phyloP scores from a whole-genome alignment of 257 asterid species.

The Orobanche coerulescens region DNA sequence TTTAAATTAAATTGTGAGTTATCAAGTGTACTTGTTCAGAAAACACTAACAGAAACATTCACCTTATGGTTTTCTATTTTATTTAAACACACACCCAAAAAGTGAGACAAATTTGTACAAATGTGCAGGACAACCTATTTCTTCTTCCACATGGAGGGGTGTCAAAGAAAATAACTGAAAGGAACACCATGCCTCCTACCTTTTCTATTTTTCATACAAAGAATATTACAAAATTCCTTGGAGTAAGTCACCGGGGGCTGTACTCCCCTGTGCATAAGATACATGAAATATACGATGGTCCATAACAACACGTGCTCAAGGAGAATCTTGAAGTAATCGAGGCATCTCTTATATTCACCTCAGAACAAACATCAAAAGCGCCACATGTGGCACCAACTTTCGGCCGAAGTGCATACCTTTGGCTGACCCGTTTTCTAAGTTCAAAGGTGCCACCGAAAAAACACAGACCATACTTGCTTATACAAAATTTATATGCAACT shows the following conservation, averaged over 20 bases:
- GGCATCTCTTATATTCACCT: background rate
- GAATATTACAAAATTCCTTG: background rate
- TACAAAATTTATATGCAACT: background rate
- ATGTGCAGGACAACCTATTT: background rate
- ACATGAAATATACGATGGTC: background rate
- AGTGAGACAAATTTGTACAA: conserved; percentile 5
- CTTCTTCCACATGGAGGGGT: background rate
- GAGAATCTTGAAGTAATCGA: background rate
- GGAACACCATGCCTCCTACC: background rate
- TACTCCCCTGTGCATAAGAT: background rate
- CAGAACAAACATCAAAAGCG: background rate
- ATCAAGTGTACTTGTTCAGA: background rate
- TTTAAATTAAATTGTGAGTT: too few species aligned
- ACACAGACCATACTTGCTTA: background rate
- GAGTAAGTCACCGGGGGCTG: background rate
- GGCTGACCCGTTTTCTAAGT: background rate
- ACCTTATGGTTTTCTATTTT: background rate
- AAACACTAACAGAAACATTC: conserved; percentile 11
- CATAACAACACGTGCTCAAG: background rate
- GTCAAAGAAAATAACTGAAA: background rate
- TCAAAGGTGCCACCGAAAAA: background rate
- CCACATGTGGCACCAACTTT: background rate
- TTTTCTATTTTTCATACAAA: background rate
- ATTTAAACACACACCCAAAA: background rate
- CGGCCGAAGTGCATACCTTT: background rate